phyloP scores from a whole-genome alignment of 2,329 filamentous ascomycete species.

The Aspergillus carbonarius region DNA sequence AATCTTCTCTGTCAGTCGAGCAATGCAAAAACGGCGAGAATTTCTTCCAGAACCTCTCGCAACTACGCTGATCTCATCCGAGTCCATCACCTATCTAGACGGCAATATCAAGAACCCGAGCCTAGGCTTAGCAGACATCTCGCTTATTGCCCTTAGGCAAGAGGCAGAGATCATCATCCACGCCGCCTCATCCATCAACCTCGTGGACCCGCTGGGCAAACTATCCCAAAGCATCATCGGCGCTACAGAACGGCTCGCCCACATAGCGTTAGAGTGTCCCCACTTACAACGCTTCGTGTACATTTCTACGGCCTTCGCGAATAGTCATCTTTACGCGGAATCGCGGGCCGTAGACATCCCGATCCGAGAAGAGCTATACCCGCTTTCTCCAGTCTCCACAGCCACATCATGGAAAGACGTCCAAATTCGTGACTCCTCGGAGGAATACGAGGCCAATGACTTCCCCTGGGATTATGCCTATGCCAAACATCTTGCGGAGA shows the following conservation, averaged over 20 bases:
- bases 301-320: slow-evolving; percentile 21
- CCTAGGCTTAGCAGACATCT: slow-evolving; percentile 6
- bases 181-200: slow-evolving; percentile 17
- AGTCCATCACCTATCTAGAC: slow-evolving; percentile 9
- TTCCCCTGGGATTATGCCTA: slow-evolving; percentile 19
- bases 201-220: neutral
- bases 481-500: slow-evolving; percentile 17
- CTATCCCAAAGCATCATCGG: slow-evolving; percentile 4
- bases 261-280: slow-evolving; percentile 7
- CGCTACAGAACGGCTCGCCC: slow-evolving; percentile 10
- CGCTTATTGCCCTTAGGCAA: neutral
- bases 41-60: slow-evolving; percentile 3
- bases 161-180: slow-evolving; percentile 19
- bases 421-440: neutral
- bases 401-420: slow-evolving; percentile 4
- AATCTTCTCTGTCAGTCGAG: neutral
- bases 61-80: neutral
- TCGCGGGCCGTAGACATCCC: slow-evolving; percentile 2
- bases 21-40: slow-evolving; percentile 8
- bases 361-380: slow-evolving; percentile 16
- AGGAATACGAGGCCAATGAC: slow-evolving; percentile 4
- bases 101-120: slow-evolving; percentile 14
- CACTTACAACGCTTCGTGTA: slow-evolving; percentile 19
- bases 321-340: slow-evolving; percentile 11
- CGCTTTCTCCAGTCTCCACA: neutral